Evolutionary conservation across 495 filamentous ascomycete species (phyloP).

Genomic region (Cudoniella acicularis): DNA sequence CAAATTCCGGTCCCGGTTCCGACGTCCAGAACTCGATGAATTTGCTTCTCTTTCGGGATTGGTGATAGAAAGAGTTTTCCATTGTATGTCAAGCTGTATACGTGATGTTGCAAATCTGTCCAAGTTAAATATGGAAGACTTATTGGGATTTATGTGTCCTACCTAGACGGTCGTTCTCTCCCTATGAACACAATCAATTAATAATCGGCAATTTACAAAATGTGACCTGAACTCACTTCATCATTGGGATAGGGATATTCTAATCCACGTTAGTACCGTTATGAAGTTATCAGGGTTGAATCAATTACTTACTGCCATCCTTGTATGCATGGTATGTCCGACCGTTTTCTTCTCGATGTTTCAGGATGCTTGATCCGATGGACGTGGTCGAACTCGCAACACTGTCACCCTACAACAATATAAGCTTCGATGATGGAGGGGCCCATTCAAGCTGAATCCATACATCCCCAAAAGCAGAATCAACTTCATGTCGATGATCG

Average conservation of each 20-base stretch:
- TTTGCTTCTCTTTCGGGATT: conserved; percentile 29
- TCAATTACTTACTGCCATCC: conserved; percentile 29
- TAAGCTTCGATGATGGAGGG: neutral
- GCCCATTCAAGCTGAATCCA: neutral
- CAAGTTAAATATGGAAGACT: neutral
- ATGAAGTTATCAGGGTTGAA: conserved; percentile 1
- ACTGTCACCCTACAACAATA: neutral
- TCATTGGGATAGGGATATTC: conserved; percentile 45
- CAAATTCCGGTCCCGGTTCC: conserved; percentile 46
- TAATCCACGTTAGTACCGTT: conserved; percentile 5
- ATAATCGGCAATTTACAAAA: neutral
- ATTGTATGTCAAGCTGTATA: conserved; percentile 39
- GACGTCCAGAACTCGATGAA: conserved; percentile 42
- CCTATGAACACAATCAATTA: conserved; percentile 13
- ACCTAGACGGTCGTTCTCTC: conserved; percentile 39
- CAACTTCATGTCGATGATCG: too few species aligned
- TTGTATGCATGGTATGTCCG: conserved; percentile 42
- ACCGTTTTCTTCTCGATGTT: conserved; percentile 38
- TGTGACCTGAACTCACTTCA: conserved; percentile 29
- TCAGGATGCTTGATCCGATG: conserved; percentile 32
- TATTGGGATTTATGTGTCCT: conserved; percentile 6
- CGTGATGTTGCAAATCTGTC: conserved; percentile 43
- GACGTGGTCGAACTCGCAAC: conserved; percentile 23
- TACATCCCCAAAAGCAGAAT: neutral
- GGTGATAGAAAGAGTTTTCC: conserved; percentile 32